Conservation (phyloP, 2,329 filamentous ascomycete genomes). For the Neonectria ditissima region DNA sequence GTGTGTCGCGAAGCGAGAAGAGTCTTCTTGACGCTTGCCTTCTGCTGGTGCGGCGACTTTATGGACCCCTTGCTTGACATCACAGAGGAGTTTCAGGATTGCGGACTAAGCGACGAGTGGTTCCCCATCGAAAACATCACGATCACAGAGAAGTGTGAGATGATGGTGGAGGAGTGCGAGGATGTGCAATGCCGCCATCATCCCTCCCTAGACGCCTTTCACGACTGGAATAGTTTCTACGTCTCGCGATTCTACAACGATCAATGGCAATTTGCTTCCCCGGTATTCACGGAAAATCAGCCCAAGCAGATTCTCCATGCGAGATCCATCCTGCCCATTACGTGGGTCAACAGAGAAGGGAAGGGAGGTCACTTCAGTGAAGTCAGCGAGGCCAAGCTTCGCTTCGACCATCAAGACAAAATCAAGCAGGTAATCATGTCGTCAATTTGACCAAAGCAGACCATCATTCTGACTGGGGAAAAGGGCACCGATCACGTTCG, state of each 20-base stretch:
- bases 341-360: background rate
- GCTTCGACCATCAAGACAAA: conserved; percentile 14
- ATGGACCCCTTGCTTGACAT: background rate
- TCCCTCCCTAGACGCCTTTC: conserved; percentile 7
- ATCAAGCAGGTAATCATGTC: background rate
- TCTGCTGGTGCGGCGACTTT: background rate
- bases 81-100: background rate
- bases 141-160: background rate
- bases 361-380: conserved; percentile 32
- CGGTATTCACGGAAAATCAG: background rate
- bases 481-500: background rate
- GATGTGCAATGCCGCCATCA: conserved; percentile 2
- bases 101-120: background rate
- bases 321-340: conserved; percentile 16
- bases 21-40: background rate
- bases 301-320: background rate
- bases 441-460: background rate
- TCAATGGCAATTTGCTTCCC: conserved; percentile 20
- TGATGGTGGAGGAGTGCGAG: background rate
- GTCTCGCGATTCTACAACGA: conserved; percentile 4
- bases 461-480: background rate
- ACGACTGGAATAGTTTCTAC: conserved; percentile 5
- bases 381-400: conserved; percentile 21
- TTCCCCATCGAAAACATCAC: conserved; percentile 18
- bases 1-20: background rate